These are phyloP conservation scores for Ceratocystis alfenasii DNA, from an alignment of 2,329 filamentous ascomycete species.

Conservation along the genomic window DNA sequence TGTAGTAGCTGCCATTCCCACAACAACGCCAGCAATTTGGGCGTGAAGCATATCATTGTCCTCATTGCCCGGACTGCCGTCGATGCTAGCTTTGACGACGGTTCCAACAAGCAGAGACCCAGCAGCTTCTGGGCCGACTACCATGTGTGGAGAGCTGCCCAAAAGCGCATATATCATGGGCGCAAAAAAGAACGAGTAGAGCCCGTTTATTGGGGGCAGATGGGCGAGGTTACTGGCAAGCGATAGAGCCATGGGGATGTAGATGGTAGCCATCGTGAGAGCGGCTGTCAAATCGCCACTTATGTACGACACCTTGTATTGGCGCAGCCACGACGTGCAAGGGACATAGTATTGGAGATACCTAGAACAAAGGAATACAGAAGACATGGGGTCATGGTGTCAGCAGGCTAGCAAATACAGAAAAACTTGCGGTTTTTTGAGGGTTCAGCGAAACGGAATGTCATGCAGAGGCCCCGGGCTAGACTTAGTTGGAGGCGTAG, in stretches of 20 bases:
- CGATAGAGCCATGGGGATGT: conserved; percentile 92
- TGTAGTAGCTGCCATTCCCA: conserved; percentile 74
- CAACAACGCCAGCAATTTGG: conserved; percentile 74
- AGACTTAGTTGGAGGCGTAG: neutral
- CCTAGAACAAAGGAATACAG: conserved; percentile 34
- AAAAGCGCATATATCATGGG: conserved; percentile 83
- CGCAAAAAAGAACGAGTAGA: conserved; percentile 90
- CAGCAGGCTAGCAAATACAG: neutral
- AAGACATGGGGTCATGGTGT: neutral
- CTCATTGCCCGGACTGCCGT: conserved; percentile 50
- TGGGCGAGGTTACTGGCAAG: conserved; percentile 87
- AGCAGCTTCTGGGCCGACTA: conserved; percentile 88
- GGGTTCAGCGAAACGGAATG: too few relatives aligned
- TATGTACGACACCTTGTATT: conserved; percentile 73
- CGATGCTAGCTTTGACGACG: conserved; percentile 67
- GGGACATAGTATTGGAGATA: conserved; percentile 91
- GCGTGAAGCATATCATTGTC: conserved; percentile 58
- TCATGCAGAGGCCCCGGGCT: too few relatives aligned
- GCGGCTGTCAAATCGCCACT: conserved; percentile 79
- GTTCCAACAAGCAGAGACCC: conserved; percentile 83
- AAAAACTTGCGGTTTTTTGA: too few relatives aligned
- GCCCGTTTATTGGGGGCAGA: conserved; percentile 80
- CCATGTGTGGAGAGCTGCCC: conserved; percentile 83
- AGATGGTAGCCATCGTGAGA: conserved; percentile 95
- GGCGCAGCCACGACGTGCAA: conserved; percentile 75